Evolutionary conservation across 2,329 filamentous ascomycete species (phyloP).

Genomic region (Talaromyces pinophilus): DNA sequence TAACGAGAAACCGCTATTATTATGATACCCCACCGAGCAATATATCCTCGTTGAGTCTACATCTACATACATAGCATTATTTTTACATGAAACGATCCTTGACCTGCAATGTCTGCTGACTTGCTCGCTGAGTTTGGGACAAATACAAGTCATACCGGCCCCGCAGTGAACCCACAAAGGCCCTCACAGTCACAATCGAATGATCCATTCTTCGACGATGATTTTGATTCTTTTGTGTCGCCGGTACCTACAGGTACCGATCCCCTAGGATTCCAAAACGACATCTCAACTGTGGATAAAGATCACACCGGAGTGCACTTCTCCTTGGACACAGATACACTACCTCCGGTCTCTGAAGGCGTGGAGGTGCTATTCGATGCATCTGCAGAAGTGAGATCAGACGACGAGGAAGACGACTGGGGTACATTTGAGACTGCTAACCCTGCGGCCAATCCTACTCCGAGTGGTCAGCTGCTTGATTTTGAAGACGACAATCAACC

Average conservation of each 20-base stretch:
- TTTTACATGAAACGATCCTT: neutral
- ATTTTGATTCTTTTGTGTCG: conserved; percentile 23
- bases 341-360: conserved; percentile 18
- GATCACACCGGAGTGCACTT: neutral
- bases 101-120: conserved; percentile 53
- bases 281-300: neutral
- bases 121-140: conserved; percentile 55
- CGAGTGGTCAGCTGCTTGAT: conserved; percentile 23
- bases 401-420: conserved; percentile 49
- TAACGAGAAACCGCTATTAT: neutral
- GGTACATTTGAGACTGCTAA: conserved; percentile 48
- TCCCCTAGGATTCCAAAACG: neutral
- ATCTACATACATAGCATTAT: neutral
- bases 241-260: conserved; percentile 4
- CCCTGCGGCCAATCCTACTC: conserved; percentile 30
- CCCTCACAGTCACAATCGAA: neutral
- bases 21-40: neutral
- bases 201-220: conserved; percentile 19
- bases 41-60: neutral
- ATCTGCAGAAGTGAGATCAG: conserved; percentile 32
- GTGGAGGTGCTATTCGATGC: conserved; percentile 66
- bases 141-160: conserved; percentile 9
- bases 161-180: neutral
- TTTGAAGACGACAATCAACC: conserved; percentile 4
- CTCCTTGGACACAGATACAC: neutral